phyloP scores from a whole-genome alignment of 2,329 filamentous ascomycete species.

The Zymoseptoria tritici region DNA sequence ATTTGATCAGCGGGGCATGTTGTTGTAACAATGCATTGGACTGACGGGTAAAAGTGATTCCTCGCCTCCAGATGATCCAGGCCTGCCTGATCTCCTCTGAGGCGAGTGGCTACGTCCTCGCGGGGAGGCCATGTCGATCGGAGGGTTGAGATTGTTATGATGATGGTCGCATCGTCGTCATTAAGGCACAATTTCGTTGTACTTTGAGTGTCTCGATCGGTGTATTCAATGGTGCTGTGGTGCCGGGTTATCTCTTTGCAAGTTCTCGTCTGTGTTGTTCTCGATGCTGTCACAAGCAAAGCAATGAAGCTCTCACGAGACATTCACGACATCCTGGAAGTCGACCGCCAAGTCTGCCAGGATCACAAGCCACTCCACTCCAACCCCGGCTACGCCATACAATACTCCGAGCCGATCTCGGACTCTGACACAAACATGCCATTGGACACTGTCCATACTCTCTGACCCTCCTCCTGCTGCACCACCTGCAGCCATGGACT shows the following conservation, averaged over 20 bases:
- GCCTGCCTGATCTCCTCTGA: constrained; percentile 7
- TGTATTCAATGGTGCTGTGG: not conserved
- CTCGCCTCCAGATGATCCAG: not conserved
- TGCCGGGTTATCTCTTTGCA: not conserved
- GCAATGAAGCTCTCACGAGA: not conserved
- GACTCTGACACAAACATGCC: not conserved
- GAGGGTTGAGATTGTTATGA: constrained; percentile 3
- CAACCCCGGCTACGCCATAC: not conserved
- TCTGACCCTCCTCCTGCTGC: not conserved
- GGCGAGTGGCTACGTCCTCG: constrained; percentile 27
- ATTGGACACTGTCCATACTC: not conserved
- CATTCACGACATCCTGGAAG: not conserved
- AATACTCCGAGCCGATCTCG: not conserved
- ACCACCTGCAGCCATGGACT: constrained; percentile 59
- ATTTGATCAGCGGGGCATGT: not conserved
- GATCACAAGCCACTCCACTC: not conserved
- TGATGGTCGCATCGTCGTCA: constrained; percentile 8
- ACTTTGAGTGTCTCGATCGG: not conserved
- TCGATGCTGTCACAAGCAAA: not conserved
- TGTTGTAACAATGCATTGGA: not conserved
- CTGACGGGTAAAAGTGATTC: not conserved
- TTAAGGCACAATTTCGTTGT: not conserved
- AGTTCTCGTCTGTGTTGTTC: not conserved
- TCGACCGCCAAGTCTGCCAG: not conserved
- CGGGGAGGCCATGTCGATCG: constrained; percentile 16